Evolutionary conservation across 257 asterid species (phyloP).

Genomic region (Solanum pimpinellifolium): DNA sequence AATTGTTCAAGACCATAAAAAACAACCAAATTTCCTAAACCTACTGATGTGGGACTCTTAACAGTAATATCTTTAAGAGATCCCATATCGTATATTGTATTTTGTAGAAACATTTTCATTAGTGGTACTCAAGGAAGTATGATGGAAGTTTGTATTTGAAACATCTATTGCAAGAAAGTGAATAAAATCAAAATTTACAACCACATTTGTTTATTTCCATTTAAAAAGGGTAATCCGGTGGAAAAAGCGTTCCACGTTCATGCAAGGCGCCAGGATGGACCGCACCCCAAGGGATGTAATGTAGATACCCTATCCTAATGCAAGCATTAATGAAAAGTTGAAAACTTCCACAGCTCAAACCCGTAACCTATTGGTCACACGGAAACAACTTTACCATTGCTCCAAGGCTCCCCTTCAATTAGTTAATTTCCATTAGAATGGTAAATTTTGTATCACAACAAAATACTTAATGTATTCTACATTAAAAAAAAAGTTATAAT

Average conservation of each 20-base stretch:
- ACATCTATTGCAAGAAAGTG: neutral
- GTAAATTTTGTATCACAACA: neutral
- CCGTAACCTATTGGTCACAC: neutral
- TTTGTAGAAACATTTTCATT: neutral
- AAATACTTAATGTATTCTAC: neutral
- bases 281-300: neutral
- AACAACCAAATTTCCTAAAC: neutral
- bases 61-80: neutral
- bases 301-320: neutral
- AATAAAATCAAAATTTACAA: neutral
- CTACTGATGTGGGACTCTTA: neutral
- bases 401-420: neutral
- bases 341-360: neutral
- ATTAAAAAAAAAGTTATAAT: neutral
- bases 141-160: neutral
- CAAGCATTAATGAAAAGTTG: neutral
- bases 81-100: neutral
- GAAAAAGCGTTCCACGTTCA: neutral
- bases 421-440: neutral
- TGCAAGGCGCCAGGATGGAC: neutral
- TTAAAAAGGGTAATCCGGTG: neutral
- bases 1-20: neutral
- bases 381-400: neutral
- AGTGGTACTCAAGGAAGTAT: neutral
- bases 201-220: neutral